Conservation (phyloP, 345 rosid genomes). For the Eucalyptus virginea region DNA sequence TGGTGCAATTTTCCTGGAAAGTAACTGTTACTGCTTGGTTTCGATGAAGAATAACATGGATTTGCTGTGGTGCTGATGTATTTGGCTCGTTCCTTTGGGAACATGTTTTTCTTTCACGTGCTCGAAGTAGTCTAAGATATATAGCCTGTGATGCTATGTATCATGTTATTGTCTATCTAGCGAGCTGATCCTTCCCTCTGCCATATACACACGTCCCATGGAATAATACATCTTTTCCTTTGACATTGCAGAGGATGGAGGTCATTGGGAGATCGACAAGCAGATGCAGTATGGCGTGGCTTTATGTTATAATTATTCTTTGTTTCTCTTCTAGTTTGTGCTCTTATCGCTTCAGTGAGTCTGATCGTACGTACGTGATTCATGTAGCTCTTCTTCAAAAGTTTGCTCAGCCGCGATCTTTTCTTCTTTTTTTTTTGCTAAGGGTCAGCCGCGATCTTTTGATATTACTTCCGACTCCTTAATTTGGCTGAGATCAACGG, state of each 20-base stretch:
- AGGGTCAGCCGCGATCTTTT: neutral
- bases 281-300: neutral
- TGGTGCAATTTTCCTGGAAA: neutral
- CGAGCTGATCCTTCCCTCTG: neutral
- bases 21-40: neutral
- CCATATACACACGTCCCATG: neutral
- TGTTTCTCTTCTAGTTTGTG: neutral
- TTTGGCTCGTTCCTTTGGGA: neutral
- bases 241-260: slow-evolving; percentile 40
- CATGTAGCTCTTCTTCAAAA: neutral
- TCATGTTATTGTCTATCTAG: neutral
- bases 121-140: neutral
- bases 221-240: neutral
- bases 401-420: neutral
- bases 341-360: too few species aligned
- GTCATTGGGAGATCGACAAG: slow-evolving; percentile 51
- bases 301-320: neutral
- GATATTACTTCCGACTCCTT: neutral
- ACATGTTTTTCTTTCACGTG: neutral
- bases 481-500: neutral
- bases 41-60: neutral
- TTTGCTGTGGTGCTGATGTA: neutral
- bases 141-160: neutral
- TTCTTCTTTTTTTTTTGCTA: too few species aligned
- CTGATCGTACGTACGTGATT: too few species aligned